phyloP scores from a whole-genome alignment of 2,329 filamentous ascomycete genomes.

The Lasiodiplodia hormozganensis region DNA sequence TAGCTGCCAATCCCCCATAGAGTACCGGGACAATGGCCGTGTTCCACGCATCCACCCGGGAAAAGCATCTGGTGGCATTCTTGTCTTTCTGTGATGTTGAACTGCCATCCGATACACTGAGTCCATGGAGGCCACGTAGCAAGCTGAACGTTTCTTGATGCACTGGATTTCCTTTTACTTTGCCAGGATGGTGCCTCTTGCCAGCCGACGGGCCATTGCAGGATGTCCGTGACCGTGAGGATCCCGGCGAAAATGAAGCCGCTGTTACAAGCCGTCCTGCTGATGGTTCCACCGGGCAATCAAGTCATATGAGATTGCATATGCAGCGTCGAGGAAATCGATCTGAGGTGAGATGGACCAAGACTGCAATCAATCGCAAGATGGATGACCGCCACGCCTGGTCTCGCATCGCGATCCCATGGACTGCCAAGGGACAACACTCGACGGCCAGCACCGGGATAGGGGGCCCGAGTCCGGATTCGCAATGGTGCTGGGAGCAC shows the following conservation, averaged over 20 bases:
- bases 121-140: neutral
- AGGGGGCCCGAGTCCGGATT: neutral
- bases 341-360: slow-evolving; percentile 5
- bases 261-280: slow-evolving; percentile 1
- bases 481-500: slow-evolving; percentile 1
- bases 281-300: slow-evolving; percentile 7
- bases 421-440: neutral
- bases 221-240: neutral
- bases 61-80: slow-evolving; percentile 4
- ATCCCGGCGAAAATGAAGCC: neutral
- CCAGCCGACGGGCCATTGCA: slow-evolving; percentile 5
- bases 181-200: neutral
- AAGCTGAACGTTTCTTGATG: neutral
- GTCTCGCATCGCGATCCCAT: neutral
- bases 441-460: neutral
- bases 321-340: neutral
- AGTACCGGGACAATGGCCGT: neutral
- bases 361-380: neutral
- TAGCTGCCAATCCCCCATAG: neutral
- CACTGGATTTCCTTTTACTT: neutral
- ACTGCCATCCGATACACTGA: neutral
- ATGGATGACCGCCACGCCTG: slow-evolving; percentile 2
- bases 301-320: neutral
- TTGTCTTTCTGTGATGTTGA: slow-evolving; percentile 25
- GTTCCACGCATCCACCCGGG: slow-evolving; percentile 4